These are phyloP conservation scores for Diphasiastrum complanatum DNA, from an alignment of 83 land plant genomes.

Conservation along the genomic window DNA sequence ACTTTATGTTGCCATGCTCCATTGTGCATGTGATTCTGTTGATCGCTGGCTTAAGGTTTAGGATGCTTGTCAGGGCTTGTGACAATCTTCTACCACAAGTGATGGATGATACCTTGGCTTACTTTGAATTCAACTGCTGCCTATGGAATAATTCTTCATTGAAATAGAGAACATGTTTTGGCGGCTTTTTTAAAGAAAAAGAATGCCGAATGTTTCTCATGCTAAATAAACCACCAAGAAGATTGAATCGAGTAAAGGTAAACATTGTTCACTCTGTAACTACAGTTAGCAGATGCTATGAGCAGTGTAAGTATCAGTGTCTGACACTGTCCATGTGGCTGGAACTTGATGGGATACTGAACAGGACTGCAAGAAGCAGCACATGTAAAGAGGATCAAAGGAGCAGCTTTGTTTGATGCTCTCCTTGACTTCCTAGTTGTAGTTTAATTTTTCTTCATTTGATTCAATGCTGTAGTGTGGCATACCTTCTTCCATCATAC, in stretches of 20 bases:
- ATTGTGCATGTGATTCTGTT: background rate
- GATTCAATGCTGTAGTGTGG: too few relatives aligned
- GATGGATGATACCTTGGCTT: background rate
- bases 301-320: background rate
- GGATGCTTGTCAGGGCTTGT: too few relatives aligned
- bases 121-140: background rate
- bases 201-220: background rate
- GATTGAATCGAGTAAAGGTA: background rate
- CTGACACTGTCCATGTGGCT: too few relatives aligned
- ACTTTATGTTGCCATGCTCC: background rate
- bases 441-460: too few relatives aligned
- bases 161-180: background rate
- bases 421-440: too few relatives aligned
- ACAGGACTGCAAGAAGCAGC: too few relatives aligned
- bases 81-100: too few relatives aligned
- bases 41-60: too few relatives aligned
- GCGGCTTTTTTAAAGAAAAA: background rate
- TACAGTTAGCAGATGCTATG: background rate
- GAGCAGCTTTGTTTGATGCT: too few relatives aligned
- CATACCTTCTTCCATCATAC: too few relatives aligned
- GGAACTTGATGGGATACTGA: too few relatives aligned
- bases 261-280: background rate
- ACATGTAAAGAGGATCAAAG: too few relatives aligned
- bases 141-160: background rate
- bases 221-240: background rate